Evolutionary conservation across 208 protist species (phyloP).

Genomic region (Acanthamoeba triangularis): DNA sequence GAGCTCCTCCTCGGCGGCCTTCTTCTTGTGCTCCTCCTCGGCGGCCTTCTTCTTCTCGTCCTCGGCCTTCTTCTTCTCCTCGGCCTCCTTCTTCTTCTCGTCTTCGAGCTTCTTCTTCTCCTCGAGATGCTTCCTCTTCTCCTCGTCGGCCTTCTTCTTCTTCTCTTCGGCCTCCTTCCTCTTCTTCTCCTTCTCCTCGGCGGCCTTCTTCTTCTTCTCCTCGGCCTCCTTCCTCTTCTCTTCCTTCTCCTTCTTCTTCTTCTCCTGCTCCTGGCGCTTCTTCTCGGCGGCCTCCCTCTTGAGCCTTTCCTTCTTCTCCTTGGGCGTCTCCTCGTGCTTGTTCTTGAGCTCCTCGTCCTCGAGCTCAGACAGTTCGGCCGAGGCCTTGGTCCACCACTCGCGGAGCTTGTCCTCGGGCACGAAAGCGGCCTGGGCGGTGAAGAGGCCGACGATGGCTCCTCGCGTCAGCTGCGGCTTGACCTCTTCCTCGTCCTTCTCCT

Average conservation of each 20-base stretch:
- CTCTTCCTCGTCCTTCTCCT: constrained; percentile 22
- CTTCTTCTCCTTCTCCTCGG: background rate
- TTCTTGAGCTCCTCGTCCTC: constrained; percentile 47
- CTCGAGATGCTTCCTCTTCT: background rate
- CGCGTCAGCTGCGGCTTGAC: background rate
- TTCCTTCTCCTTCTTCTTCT: constrained; percentile 55
- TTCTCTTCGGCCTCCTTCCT: background rate
- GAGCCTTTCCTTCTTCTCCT: constrained; percentile 8
- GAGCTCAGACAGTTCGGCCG: background rate
- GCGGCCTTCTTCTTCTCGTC: background rate
- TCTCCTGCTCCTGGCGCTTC: constrained; percentile 41
- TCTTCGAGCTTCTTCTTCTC: background rate
- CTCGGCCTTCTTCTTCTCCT: background rate
- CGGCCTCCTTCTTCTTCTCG: background rate
- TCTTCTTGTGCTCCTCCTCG: background rate
- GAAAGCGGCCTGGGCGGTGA: background rate
- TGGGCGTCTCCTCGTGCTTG: background rate
- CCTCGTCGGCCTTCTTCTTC: background rate
- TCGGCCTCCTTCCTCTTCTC: constrained; percentile 8
- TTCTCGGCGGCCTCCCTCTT: constrained; percentile 27
- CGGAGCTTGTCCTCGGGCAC: constrained; percentile 6
- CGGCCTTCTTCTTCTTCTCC: constrained; percentile 10
- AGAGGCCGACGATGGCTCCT: constrained; percentile 10
- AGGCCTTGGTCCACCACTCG: constrained; percentile 39
- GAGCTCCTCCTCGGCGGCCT: background rate